Conservation (phyloP, 331 rosid genomes). For the Malus hybrid region DNA sequence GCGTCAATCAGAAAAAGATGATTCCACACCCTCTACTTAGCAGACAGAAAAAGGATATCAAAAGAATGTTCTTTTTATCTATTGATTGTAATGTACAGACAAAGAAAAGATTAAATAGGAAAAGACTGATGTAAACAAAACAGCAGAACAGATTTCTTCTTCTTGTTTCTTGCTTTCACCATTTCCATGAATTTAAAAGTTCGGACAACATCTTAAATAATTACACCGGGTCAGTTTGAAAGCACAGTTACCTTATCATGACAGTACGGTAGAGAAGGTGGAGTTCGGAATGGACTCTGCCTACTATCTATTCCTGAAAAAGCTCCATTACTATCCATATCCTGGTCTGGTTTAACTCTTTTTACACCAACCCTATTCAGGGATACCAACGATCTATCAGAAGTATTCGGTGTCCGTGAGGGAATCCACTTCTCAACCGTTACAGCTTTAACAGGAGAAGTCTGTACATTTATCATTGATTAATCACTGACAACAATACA, state of each 20-base stretch:
- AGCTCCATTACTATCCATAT: conserved; percentile 19
- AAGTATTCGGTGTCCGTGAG: conserved; percentile 33
- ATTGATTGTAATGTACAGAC: not conserved
- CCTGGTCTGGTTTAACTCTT: conserved; percentile 38
- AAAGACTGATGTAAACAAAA: not conserved
- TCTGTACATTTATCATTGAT: conserved; percentile 34
- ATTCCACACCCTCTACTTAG: conserved; percentile 4
- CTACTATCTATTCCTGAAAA: conserved; percentile 20
- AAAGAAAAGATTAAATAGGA: not conserved
- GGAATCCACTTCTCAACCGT: conserved; percentile 38
- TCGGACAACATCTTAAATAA: conserved; percentile 2
- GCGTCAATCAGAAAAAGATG: conserved; percentile 17
- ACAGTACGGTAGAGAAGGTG: conserved; percentile 68
- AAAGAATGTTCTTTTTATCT: not conserved
- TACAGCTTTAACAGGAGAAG: conserved; percentile 31
- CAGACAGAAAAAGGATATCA: not conserved
- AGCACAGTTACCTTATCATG: conserved; percentile 52
- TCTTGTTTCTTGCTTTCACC: not conserved
- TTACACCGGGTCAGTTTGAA: not conserved
- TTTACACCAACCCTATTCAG: conserved; percentile 39
- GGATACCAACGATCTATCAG: conserved; percentile 33
- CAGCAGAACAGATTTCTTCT: not conserved
- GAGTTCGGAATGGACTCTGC: conserved; percentile 84
- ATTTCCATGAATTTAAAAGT: not conserved
- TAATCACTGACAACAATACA: conserved; percentile 9